Evolutionary conservation across 2,329 filamentous ascomycete genomes (phyloP), one percentile per base, ranked within the genome.

Genomic region (Tolypocladium ovalisporum): DNA sequence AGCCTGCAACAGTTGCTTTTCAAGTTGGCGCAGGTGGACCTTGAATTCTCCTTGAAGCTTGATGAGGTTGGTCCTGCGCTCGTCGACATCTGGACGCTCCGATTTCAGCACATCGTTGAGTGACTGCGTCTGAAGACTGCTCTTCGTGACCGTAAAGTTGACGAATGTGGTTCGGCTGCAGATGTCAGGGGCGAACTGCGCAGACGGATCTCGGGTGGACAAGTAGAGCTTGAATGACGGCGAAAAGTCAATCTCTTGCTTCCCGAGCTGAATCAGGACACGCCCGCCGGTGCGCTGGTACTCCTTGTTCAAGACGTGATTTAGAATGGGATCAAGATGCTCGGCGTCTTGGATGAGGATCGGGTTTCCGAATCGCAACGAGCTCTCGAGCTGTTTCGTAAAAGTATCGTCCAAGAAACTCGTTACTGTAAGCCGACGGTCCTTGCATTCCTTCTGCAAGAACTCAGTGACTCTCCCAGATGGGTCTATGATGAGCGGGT

Each of bases 21-120:
- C 95, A 34, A 99, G 82, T 71, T 96, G 90, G 61, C 94, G 88
- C 49, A 99, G 83, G 73, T 97, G 93, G n/a, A 97, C 87, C 76
- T 95, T 97, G 81, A 99, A 99, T 74, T 99, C 95, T 67, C 94
- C 94, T 76, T 99, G 94, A 66, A 97, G 84, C 76, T 99, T 99
- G 81, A 97, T 96, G 63, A 99, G 85, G 71, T 99, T 97, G 39
- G 92, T 96, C 58, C 94, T 86, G 62, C 94, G 85, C 77, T 97
- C 92, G 69, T 99, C 94, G 22, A 99, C 91, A 74, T 99, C 94
- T 4, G 95, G 94, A 57, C 95, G 85, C 78, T 99, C 94, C 17
- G 92, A 96, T 73, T 97, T 97, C 67, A 99, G 83, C 37, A 97
- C 94, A 62, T 99, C 92, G 65, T 97, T 97, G 64, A 99, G 84